These are phyloP conservation scores for Penicillium canescens DNA, from an alignment of 495 filamentous ascomycete genomes.

Conservation along the genomic window DNA sequence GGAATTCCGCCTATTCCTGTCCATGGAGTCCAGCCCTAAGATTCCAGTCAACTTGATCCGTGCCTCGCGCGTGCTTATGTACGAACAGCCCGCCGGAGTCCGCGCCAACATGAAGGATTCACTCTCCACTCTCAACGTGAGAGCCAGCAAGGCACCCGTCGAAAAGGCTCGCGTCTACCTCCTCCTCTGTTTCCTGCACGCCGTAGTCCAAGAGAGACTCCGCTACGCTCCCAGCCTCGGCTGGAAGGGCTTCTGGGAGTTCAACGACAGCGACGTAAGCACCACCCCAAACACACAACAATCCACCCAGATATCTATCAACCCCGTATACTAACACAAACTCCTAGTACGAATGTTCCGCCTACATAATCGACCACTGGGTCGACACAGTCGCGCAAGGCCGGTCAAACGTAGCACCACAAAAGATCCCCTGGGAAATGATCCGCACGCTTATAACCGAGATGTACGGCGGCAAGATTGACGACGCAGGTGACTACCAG, in stretches of 20 bases:
- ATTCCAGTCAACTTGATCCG: conserved; percentile 95
- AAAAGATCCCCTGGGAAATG: conserved; percentile 97
- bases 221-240: conserved; percentile 93
- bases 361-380: conserved; percentile 95
- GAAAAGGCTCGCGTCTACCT: conserved; percentile 92
- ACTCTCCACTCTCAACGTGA: conserved; percentile 74
- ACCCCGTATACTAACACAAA: conserved; percentile 28
- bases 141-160: conserved; percentile 78
- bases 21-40: conserved; percentile 96
- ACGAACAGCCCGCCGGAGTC: conserved; percentile 95
- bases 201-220: conserved; percentile 92
- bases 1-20: conserved; percentile 94
- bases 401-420: conserved; percentile 87
- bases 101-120: conserved; percentile 99
- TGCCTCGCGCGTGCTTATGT: conserved; percentile 93
- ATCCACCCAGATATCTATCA: neutral
- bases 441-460: conserved; percentile 88
- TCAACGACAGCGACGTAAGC: conserved; percentile 98
- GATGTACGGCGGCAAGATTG: conserved; percentile 97
- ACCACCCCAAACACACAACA: neutral
- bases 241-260: conserved; percentile 99
- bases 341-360: conserved; percentile 89
- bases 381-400: conserved; percentile 76
- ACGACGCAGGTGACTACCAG: conserved; percentile 83
- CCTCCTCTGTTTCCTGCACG: conserved; percentile 90